phyloP scores from a whole-genome alignment of 1,139 yeast species.

The Pichia sp. region DNA sequence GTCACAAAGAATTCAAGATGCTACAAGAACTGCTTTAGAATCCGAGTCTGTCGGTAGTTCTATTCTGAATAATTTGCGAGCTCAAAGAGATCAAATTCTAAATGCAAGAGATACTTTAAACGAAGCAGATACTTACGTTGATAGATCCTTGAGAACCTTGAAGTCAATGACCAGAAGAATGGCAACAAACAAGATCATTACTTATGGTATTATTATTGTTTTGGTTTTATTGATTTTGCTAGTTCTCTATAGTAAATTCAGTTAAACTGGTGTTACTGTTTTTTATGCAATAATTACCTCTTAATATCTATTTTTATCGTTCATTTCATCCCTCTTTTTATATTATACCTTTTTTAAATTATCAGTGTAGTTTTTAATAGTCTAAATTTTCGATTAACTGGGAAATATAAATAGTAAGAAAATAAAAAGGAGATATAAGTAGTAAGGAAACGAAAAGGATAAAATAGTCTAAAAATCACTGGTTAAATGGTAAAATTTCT shows the following conservation, averaged over 20 bases:
- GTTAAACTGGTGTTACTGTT: conserved; percentile 34
- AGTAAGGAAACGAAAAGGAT: background rate
- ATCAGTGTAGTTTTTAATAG: background rate
- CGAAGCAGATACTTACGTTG: conserved; percentile 92
- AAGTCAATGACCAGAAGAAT: conserved; percentile 89
- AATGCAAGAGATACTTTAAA: conserved; percentile 73
- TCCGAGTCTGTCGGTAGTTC: conserved; percentile 91
- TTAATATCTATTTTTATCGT: background rate
- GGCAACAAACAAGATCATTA: conserved; percentile 90
- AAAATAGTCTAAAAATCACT: background rate
- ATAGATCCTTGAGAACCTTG: conserved; percentile 78
- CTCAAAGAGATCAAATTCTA: conserved; percentile 87
- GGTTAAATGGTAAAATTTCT: background rate
- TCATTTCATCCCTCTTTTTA: background rate
- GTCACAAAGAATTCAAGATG: conserved; percentile 75
- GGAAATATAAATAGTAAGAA: background rate
- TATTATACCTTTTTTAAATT: background rate
- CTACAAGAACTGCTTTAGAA: conserved; percentile 86
- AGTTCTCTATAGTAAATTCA: conserved; percentile 81
- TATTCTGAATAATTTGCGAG: conserved; percentile 78
- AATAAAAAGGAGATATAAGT: background rate
- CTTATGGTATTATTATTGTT: conserved; percentile 92
- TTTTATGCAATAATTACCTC: background rate
- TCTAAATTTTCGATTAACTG: background rate
- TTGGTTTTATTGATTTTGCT: conserved; percentile 75